phyloP scores from a whole-genome alignment of 106 monocot genomes.

The Posidonia australis region DNA sequence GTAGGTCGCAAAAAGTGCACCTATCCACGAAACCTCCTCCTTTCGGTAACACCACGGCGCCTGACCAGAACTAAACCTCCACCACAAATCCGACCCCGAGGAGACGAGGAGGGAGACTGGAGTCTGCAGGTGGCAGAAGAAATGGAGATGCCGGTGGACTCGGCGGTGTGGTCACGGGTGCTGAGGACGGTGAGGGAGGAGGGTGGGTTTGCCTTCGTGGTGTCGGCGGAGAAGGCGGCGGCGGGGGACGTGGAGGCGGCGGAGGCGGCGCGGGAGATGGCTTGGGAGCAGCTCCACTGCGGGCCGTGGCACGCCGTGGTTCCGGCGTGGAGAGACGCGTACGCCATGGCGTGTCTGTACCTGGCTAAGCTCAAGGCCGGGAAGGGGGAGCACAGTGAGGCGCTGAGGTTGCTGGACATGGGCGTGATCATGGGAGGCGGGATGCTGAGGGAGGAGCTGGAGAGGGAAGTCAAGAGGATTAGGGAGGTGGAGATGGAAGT shows the following conservation, averaged over 20 bases:
- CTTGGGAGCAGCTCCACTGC: conserved; percentile 79
- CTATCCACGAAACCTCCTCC: no score
- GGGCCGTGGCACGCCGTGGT: conserved; percentile 55
- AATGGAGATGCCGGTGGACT: conserved; percentile 9
- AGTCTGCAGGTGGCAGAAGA: no score
- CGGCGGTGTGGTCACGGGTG: conserved; percentile 16
- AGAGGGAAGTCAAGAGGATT: conserved; percentile 23
- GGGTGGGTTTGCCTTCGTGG: conserved; percentile 62
- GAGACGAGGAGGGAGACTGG: no score
- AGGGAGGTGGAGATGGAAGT: neutral
- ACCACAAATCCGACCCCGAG: neutral
- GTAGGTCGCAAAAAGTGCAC: no score
- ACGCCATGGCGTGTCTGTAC: conserved; percentile 60
- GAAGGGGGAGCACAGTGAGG: conserved; percentile 32
- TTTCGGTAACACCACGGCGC: no score
- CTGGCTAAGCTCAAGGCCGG: conserved; percentile 30
- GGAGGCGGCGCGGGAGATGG: conserved; percentile 78
- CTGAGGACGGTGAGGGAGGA: conserved; percentile 44
- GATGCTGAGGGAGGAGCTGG: conserved; percentile 36
- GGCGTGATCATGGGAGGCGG: conserved; percentile 64
- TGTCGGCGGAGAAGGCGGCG: conserved; percentile 47
- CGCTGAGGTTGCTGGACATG: conserved; percentile 48
- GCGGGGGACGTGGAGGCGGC: conserved; percentile 47
- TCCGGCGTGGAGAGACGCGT: conserved; percentile 64
- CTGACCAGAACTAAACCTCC: no score